Evolutionary conservation across 371 early-diverging fungal genomes (phyloP).

Genomic region (Haplosporangium sp.): DNA sequence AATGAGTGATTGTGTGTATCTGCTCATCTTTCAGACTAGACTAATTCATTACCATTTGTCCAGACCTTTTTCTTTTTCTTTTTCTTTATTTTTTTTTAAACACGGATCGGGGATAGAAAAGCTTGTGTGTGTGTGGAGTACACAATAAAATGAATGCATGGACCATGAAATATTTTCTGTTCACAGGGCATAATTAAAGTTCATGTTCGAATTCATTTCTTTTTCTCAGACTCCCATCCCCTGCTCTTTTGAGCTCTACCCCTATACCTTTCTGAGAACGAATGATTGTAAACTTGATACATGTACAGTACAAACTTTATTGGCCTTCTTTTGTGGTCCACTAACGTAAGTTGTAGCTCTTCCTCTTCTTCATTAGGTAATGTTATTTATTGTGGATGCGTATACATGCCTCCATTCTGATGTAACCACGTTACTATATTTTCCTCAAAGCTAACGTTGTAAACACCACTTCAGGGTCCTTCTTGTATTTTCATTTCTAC

Average conservation of each 20-base stretch:
- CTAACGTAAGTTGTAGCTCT: neutral
- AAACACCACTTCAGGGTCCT: too few species aligned
- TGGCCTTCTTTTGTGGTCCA: too few species aligned
- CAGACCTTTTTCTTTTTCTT: too few species aligned
- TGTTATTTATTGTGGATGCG: too few species aligned
- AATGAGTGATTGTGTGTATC: too few species aligned
- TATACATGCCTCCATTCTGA: too few species aligned
- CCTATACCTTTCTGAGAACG: neutral
- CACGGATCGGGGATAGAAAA: neutral
- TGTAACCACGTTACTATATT: too few species aligned
- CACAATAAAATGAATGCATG: neutral
- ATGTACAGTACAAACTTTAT: too few species aligned
- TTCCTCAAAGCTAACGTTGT: too few species aligned
- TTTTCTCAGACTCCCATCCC: neutral
- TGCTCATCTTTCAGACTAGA: too few species aligned
- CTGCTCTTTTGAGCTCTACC: neutral
- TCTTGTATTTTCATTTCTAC: too few species aligned
- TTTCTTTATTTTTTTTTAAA: neutral
- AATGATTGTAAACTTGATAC: neutral
- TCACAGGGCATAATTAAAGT: neutral
- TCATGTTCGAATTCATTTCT: neutral
- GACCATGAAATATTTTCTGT: neutral
- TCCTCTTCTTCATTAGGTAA: neutral
- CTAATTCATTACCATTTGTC: too few species aligned
- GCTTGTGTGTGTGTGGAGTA: neutral